These are phyloP conservation scores for Scenedesmus sp. DNA, from an alignment of 163 green algal genomes.

Conservation along the genomic window DNA sequence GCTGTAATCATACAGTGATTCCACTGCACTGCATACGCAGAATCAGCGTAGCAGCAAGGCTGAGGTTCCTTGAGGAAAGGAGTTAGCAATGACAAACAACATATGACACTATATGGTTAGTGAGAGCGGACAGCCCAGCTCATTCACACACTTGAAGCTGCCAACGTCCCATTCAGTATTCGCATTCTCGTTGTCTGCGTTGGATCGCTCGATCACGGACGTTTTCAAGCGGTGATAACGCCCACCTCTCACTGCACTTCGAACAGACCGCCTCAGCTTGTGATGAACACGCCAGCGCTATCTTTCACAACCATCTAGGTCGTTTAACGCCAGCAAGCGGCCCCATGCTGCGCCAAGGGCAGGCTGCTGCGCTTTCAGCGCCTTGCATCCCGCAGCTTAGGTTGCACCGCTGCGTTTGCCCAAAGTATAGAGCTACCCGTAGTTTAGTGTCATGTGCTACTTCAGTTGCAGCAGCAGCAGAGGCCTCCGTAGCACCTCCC, in stretches of 20 bases:
- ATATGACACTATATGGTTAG: neutral
- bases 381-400: slow-evolving; percentile 12
- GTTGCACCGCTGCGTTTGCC: neutral
- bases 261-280: neutral
- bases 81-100: neutral
- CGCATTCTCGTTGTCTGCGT: neutral
- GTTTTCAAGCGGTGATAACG: slow-evolving; percentile 28
- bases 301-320: neutral
- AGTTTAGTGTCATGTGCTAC: neutral
- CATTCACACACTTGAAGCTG: neutral
- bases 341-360: slow-evolving; percentile 18
- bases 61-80: too few relatives aligned
- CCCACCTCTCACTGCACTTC: neutral
- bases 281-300: neutral
- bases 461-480: slow-evolving; percentile 2
- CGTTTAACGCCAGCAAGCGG: neutral
- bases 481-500: neutral
- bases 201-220: neutral
- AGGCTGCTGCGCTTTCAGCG: slow-evolving; percentile 12
- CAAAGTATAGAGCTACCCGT: neutral
- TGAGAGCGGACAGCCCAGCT: neutral
- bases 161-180: neutral
- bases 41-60: too few relatives aligned
- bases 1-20: too few relatives aligned
- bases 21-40: too few relatives aligned